Evolutionary conservation across 129 eudicot species (phyloP).

Genomic region (Escallonia herrerae): DNA sequence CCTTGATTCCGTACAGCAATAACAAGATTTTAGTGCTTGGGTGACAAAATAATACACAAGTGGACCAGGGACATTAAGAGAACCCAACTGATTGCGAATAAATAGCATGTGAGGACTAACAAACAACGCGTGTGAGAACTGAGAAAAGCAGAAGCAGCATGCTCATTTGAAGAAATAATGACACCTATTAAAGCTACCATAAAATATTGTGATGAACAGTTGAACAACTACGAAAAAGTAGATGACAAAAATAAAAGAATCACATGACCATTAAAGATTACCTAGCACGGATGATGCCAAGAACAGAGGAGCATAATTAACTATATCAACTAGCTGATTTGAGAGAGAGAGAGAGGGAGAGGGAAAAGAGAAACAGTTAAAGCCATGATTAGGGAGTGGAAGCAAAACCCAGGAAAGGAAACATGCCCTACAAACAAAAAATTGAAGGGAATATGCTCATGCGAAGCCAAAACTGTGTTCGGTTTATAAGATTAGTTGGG

Average conservation of each 20-base stretch:
- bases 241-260: conserved; percentile 6
- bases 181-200: background rate
- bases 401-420: conserved; percentile 5
- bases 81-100: background rate
- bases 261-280: conserved; percentile 8
- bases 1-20: background rate
- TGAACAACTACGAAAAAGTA: background rate
- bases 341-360: background rate
- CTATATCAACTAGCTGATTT: no score
- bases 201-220: conserved; percentile 3
- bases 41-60: conserved; percentile 2
- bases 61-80: background rate
- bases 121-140: background rate
- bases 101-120: conserved; percentile 11
- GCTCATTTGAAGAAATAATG: conserved; percentile 14
- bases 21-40: background rate
- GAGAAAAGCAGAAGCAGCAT: background rate
- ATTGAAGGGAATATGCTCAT: background rate
- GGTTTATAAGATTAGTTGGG: background rate
- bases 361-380: background rate
- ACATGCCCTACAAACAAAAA: background rate
- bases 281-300: background rate
- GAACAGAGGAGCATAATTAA: conserved; percentile 7
- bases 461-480: no score
- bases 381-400: conserved; percentile 5